Evolutionary conservation across 2,329 filamentous ascomycete species (phyloP), one percentile per base, ranked within the genome.

Genomic region (Nigrospora osmanthi): DNA sequence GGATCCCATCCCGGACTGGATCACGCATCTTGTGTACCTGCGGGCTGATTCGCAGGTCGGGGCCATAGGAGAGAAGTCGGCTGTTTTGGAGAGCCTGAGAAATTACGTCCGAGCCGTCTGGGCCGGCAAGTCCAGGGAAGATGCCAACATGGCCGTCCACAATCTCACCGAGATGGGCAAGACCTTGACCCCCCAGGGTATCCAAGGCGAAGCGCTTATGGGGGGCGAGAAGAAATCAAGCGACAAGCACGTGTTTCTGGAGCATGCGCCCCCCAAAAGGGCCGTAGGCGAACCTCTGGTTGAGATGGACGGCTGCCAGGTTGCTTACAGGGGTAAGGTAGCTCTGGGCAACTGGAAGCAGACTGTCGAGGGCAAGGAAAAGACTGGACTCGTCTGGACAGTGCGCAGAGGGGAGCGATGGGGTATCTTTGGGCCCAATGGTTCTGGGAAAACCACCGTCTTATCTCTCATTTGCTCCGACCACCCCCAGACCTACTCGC

Each of bases 361-460:
- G 61, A 56, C 72, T 2, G 60, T 75, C 12, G 54, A 76, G 4
- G 76, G 76, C 0, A 54, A 69, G 39, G 52, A 65, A 15, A 67
- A 70, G 47, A 62, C 76, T 1, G 91, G 91, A 0, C 70, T 97
- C 6, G 76, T 84, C 58, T 96, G 93, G 89, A 87, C 77, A 1
- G 83, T 97, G 19, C 79, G 81, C 35, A 79, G 85, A 42, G 90
- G 91, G 19, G 82, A 96, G 60, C 81, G 90, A 50, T 95, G 89
- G 86, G 91, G 87, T 3, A 78, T 97, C 15, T 93, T 98, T 58
- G 93, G 93, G 0, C 85, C 90, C 31, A 97, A 98, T 55, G 93
- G 86, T 12, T 95, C 89, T 1, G 93, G 93, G 15, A 98, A 98
- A 70, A 98, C 93, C 0, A 98, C 93, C 0, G 76, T 98, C 35